Percentiles rank a stretch among this genome's conserved stretches.
Conservation (phyloP, 2,329 filamentous ascomycete species). For the Diaporthe helianthi region DNA sequence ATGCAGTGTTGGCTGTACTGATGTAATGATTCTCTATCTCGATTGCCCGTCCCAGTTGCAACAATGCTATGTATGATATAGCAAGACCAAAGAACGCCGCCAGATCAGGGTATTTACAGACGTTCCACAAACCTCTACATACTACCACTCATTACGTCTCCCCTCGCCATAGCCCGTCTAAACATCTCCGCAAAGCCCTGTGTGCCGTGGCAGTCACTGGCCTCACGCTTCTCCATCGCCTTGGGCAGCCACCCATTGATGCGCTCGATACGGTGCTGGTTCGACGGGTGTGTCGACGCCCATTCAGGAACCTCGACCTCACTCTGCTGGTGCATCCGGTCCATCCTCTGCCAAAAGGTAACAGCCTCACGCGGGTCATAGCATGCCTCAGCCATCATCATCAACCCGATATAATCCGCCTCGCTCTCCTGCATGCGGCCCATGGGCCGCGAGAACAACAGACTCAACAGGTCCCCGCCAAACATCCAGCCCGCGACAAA, state of each 20-base stretch:
- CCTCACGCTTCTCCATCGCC: conserved; percentile 59
- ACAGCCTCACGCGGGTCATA: conserved; percentile 74
- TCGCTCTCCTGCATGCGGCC: conserved; percentile 76
- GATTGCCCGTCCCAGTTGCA: background rate
- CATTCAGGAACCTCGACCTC: conserved; percentile 69
- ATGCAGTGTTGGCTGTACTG: background rate
- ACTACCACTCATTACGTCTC: conserved; percentile 33
- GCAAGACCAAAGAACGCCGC: conserved; percentile 11
- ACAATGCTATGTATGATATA: background rate
- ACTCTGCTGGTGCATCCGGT: conserved; percentile 46
- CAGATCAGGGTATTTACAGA: background rate
- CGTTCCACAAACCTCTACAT: conserved; percentile 10
- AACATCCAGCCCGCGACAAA: conserved; percentile 50
- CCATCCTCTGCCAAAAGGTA: conserved; percentile 73
- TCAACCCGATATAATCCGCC: conserved; percentile 80
- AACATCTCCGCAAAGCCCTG: conserved; percentile 61
- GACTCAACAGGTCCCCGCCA: conserved; percentile 60
- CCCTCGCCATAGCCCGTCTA: conserved; percentile 53
- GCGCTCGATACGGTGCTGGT: conserved; percentile 68
- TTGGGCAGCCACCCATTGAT: conserved; percentile 69
- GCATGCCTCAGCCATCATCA: conserved; percentile 85
- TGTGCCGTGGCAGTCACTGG: conserved; percentile 62
- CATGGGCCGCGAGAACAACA: conserved; percentile 73
- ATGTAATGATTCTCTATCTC: background rate
- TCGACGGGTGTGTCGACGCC: conserved; percentile 79